Base-by-base conservation (phyloP, 257 asterid species). In the Penstemon newberryi region DNA sequence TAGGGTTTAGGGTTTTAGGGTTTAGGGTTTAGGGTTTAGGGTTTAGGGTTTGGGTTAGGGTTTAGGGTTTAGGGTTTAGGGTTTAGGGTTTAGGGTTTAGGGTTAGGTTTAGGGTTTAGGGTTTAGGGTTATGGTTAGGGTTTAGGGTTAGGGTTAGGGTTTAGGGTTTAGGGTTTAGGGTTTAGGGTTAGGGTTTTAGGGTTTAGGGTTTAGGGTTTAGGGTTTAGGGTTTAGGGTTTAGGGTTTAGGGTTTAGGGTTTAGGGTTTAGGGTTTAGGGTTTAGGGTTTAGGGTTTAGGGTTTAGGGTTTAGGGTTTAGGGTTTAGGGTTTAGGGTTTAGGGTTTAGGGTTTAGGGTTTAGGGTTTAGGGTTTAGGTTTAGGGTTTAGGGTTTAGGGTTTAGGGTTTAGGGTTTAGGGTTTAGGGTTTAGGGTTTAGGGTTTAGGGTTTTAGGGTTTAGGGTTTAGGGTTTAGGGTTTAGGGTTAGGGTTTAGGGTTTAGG, bases 201-300 rank as follows among this genome's bases (percentile, higher is more conserved):
- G 49, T 55, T 40, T 33, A n/a, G 73, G 58, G 57, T 40, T 50
- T 41, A 42, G 71, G 58, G 57, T 52, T 51, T 49, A 40, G 71
- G 71, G 56, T 52, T 51, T 49, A 13, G 61, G 71, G 61, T 36
- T 66, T 53, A 53, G 71, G 71, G 71, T 60, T 67, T 25, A n/a
- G 55, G 65, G 65, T 39, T 67, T 44, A 15, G 65, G 65, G 65
- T 54, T 55, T 15, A 42, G 56, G 65, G 47, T 15, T 67, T 18
- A 13, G 65, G 65, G 38, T 68, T 56, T 6, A 36, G 65, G 65
- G 53, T 68, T 56, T 11, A 19, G 65, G 73, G 49, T 41, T 55
- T 38, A 38, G 61, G 73, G 73, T 56, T 56, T 42, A 55, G 73
- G 73, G 65, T 68, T 56, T 45, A 67, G 73, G 73, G 65, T 68